These are phyloP conservation scores for Candida nanaspora DNA, from an alignment of 805 yeast species.

Conservation along the genomic window DNA sequence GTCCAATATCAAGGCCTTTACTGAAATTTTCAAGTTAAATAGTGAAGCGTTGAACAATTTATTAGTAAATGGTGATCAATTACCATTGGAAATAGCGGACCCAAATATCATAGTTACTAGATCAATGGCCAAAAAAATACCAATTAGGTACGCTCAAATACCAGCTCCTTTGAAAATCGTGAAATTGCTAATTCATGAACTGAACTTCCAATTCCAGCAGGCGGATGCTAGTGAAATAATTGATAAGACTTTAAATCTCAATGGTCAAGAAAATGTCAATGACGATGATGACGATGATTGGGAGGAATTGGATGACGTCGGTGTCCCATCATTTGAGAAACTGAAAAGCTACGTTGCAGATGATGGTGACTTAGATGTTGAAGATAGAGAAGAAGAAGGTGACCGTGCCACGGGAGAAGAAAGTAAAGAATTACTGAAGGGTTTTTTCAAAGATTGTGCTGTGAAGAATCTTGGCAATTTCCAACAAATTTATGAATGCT, in stretches of 20 bases:
- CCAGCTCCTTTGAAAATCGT: conserved; percentile 68
- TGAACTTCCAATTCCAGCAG: conserved; percentile 54
- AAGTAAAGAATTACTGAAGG: conserved; percentile 33
- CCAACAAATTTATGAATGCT: conserved; percentile 37
- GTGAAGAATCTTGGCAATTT: conserved; percentile 43
- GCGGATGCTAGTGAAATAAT: conserved; percentile 29
- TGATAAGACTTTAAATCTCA: conserved; percentile 5
- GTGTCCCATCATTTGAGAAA: conserved; percentile 56
- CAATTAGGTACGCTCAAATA: conserved; percentile 54
- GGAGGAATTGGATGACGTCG: conserved; percentile 72
- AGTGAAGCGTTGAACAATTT: conserved; percentile 45
- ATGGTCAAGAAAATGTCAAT: conserved; percentile 25
- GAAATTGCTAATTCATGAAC: conserved; percentile 62
- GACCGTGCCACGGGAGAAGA: conserved; percentile 23
- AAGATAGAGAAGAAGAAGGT: conserved; percentile 14
- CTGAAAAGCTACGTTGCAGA: conserved; percentile 49
- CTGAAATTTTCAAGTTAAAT: conserved; percentile 52
- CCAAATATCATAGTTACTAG: conserved; percentile 73
- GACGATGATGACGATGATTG: conserved; percentile 53
- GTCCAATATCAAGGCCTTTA: conserved; percentile 63
- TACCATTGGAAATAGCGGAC: conserved; percentile 42
- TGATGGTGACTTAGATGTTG: conserved; percentile 24
- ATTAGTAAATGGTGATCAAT: conserved; percentile 69
- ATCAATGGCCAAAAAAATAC: conserved; percentile 67
- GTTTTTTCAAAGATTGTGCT: conserved; percentile 53